These are phyloP conservation scores for Lepraria neglecta DNA, from an alignment of 495 filamentous ascomycete species.

Conservation along the genomic window DNA sequence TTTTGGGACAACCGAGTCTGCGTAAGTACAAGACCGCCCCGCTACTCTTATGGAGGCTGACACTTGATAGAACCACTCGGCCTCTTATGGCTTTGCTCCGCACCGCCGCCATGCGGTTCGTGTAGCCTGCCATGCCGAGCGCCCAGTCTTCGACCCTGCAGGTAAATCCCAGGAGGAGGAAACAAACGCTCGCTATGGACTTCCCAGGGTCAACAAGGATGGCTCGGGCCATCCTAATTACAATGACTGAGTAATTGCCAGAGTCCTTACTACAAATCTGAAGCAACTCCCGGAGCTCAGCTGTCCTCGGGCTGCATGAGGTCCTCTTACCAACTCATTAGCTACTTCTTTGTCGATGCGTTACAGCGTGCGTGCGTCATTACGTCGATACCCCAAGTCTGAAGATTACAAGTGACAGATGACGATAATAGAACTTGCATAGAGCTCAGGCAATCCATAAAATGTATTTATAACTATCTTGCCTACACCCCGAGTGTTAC, in stretches of 20 bases:
- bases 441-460: not conserved
- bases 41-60: not conserved
- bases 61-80: slow-evolving; percentile 48
- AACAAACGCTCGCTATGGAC: slow-evolving; percentile 41
- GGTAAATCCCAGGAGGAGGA: slow-evolving; percentile 58
- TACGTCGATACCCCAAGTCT: slow-evolving; percentile 4
- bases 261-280: not conserved
- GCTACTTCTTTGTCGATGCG: slow-evolving; percentile 14
- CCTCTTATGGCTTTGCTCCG: slow-evolving; percentile 55
- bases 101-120: slow-evolving; percentile 58
- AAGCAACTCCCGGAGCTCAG: not conserved
- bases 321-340: not conserved
- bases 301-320: not conserved
- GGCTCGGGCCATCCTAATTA: slow-evolving; percentile 56
- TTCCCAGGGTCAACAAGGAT: slow-evolving; percentile 53
- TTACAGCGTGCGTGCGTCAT: slow-evolving; percentile 16
- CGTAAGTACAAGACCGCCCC: slow-evolving; percentile 34
- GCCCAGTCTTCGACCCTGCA: slow-evolving; percentile 45
- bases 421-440: not conserved
- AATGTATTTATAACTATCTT: not conserved
- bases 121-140: slow-evolving; percentile 54
- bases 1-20: slow-evolving; percentile 70
- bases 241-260: slow-evolving; percentile 45
- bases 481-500: no score
- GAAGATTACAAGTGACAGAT: slow-evolving; percentile 5